phyloP scores from a whole-genome alignment of 805 yeast species.

The Ogataea philodendri region DNA sequence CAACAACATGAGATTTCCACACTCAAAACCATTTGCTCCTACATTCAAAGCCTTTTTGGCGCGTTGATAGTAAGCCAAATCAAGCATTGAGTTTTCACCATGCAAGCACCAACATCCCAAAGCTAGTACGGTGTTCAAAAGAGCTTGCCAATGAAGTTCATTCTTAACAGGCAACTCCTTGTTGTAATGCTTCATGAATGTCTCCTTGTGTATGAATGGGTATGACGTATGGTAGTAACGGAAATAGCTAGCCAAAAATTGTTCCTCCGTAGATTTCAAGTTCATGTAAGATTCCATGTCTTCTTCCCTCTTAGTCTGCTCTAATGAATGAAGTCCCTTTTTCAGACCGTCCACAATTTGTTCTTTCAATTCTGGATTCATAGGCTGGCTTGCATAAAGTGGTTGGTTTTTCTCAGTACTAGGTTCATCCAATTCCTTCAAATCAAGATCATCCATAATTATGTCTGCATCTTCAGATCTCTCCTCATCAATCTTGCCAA shows the following conservation, averaged over 20 bases:
- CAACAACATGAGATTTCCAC: slow-evolving; percentile 55
- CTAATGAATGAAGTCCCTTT: slow-evolving; percentile 22
- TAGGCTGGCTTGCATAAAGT: slow-evolving; percentile 12
- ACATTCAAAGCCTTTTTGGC: slow-evolving; percentile 43
- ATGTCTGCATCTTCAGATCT: slow-evolving; percentile 16
- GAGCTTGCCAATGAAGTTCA: slow-evolving; percentile 49
- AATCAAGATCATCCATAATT: slow-evolving; percentile 20
- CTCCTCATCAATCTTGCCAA: slow-evolving; percentile 31
- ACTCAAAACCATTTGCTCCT: slow-evolving; percentile 50
- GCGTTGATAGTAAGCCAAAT: slow-evolving; percentile 53
- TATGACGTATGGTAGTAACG: slow-evolving; percentile 57
- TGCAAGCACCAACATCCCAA: slow-evolving; percentile 68
- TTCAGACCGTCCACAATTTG: slow-evolving; percentile 24
- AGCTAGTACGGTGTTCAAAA: slow-evolving; percentile 57
- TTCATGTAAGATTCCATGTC: slow-evolving; percentile 22
- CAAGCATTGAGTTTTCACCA: slow-evolving; percentile 52
- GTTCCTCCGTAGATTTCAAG: slow-evolving; percentile 26
- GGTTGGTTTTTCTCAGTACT: slow-evolving; percentile 1
- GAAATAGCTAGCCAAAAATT: slow-evolving; percentile 47
- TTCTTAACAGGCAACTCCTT: slow-evolving; percentile 41
- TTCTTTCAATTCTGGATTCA: slow-evolving; percentile 20
- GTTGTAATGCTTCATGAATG: slow-evolving; percentile 47
- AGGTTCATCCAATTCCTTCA: no score
- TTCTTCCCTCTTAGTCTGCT: slow-evolving; percentile 14
- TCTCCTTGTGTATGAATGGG: slow-evolving; percentile 57